Conservation (phyloP, 2,329 filamentous ascomycete species). For the Botryosphaeria dothidea region DNA sequence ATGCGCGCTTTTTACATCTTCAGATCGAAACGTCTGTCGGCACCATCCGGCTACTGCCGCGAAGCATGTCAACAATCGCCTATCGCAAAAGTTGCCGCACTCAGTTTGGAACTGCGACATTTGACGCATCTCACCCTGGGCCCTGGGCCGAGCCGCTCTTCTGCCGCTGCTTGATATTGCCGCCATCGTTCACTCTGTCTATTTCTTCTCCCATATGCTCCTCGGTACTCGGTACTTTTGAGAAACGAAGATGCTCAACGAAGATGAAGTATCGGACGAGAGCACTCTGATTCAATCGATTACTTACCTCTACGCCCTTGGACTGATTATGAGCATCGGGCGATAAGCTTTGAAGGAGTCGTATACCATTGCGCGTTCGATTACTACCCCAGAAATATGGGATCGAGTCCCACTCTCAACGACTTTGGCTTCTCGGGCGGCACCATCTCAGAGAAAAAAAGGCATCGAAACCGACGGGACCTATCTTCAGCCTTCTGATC, state of each 20-base stretch:
- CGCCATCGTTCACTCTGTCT: not conserved
- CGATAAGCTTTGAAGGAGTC: not conserved
- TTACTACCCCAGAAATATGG: too few species aligned
- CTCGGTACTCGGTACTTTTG: not conserved
- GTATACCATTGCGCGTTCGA: not conserved
- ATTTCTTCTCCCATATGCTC: not conserved
- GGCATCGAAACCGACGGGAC: not conserved
- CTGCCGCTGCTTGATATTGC: not conserved
- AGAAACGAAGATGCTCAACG: not conserved
- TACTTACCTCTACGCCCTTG: too few species aligned
- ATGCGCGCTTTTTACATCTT: not conserved
- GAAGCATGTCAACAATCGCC: not conserved
- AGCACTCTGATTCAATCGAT: not conserved
- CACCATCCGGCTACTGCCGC: not conserved
- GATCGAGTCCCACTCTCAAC: not conserved
- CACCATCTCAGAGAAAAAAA: not conserved
- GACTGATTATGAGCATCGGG: not conserved
- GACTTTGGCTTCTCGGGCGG: not conserved
- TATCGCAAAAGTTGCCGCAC: not conserved
- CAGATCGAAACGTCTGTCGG: not conserved
- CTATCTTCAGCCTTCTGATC: not conserved
- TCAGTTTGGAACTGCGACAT: not conserved
- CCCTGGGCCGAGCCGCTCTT: not conserved
- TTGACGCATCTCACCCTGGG: not conserved
- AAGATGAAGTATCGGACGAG: not conserved